Evolutionary conservation across 257 asterid species (phyloP), one percentile per base, ranked within the genome.

Genomic region (Knoxia roxburghii): DNA sequence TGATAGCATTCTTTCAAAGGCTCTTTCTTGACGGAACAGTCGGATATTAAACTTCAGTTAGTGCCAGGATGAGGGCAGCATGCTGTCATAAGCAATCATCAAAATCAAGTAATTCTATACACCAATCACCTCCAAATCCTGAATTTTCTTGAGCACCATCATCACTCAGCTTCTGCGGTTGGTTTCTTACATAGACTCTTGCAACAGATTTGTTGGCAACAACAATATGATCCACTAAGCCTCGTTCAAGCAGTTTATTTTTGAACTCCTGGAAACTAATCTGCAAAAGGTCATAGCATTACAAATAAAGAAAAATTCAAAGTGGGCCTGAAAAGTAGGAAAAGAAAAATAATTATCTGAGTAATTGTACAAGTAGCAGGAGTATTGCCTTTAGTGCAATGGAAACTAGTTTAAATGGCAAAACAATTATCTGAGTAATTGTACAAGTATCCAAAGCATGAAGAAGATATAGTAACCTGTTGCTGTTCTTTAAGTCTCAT

Each of bases 241-340:
- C 98, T 32, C 90, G 90, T 77, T 91, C 98, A 29, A 91, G 95
- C 64, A 91, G 89, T 84, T 85, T 91, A 81, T 83, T 89, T 65
- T 84, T 89, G 89, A 91, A 91, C 79, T 89, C 98, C 77, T 91
- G 98, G 81, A 91, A 91, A 81, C 95, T 91, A 71, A 91, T 91
- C 98, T 91, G 95, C 87, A 77, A 43, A 57, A 64, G 21, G 27
- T 11, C 29, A 63, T 37, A 78, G 52, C 35, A 37, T 64, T 41
- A 59, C 26, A 17, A 29, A 24, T 41, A 30, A 45, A 35, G 29
- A 54, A 65, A 43, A 37, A 8, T 45, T 23, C n/a, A n/a, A n/a
- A n/a, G n/a, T n/a, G n/a, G 29, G n/a, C 11, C 30, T 1, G 41
- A 46, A 51, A 27, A 48, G 30, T 37, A 65, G 3, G 41, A 46